phyloP scores from a whole-genome alignment of 495 filamentous ascomycete species.

The Penicillium cosmopolitanum region DNA sequence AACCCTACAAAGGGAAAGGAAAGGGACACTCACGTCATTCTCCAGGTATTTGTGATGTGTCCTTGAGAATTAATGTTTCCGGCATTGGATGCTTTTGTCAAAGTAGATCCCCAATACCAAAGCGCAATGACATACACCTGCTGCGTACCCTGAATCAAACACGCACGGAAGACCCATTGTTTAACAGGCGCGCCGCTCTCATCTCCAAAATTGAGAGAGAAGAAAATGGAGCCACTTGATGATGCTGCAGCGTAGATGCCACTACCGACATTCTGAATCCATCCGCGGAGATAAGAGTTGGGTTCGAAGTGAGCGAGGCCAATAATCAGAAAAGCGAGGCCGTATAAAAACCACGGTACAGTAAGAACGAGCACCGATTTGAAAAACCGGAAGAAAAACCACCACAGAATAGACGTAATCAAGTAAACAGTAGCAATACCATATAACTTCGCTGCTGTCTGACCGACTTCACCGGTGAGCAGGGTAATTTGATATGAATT shows the following conservation, averaged over 20 bases:
- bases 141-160: slow-evolving; percentile 54
- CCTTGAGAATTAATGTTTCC: slow-evolving; percentile 39
- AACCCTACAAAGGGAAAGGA: background rate
- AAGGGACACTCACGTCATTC: slow-evolving; percentile 45
- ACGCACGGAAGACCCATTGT: slow-evolving; percentile 57
- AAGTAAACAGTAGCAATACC: slow-evolving; percentile 67
- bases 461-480: slow-evolving; percentile 64
- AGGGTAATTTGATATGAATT: slow-evolving; percentile 77
- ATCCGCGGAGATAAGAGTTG: slow-evolving; percentile 45
- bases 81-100: slow-evolving; percentile 41
- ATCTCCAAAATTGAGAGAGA: slow-evolving; percentile 56
- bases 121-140: slow-evolving; percentile 54
- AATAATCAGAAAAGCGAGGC: slow-evolving; percentile 66
- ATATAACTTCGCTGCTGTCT: slow-evolving; percentile 67
- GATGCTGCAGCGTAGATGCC: slow-evolving; percentile 53
- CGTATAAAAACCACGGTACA: slow-evolving; percentile 66
- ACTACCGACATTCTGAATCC: slow-evolving; percentile 54
- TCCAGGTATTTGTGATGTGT: slow-evolving; percentile 48
- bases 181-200: slow-evolving; percentile 53
- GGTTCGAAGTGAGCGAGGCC: slow-evolving; percentile 63
- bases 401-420: slow-evolving; percentile 65
- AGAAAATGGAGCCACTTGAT: slow-evolving; percentile 54
- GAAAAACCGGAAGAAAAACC: slow-evolving; percentile 63
- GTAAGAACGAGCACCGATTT: slow-evolving; percentile 65
- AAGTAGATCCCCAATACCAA: slow-evolving; percentile 55